A percentile compares a stretch with the other conserved stretches of the same genome.
Conservation (phyloP, 176 grass and related monocot species). For the Rhynchospora tenuis region DNA sequence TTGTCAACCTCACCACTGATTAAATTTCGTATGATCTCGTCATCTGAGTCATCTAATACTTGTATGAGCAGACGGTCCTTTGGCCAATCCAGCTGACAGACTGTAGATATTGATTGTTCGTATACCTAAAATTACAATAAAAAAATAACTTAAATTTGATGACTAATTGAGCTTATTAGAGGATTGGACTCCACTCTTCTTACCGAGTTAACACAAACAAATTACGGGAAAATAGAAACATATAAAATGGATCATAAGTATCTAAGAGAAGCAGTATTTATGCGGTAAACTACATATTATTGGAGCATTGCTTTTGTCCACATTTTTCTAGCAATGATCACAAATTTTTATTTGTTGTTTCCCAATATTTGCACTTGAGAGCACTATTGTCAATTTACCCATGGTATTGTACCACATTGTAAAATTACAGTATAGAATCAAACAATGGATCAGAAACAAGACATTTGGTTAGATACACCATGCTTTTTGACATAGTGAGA, state of each 20-base stretch:
- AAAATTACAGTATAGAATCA: not conserved
- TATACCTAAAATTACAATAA: constrained; percentile 53
- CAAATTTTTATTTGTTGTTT: not conserved
- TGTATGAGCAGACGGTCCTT: constrained; percentile 69
- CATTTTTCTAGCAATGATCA: not conserved
- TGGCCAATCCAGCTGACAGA: constrained; percentile 91
- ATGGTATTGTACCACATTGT: not conserved
- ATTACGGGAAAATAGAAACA: not conserved
- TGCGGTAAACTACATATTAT: not conserved
- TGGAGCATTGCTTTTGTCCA: not conserved
- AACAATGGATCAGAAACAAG: not conserved
- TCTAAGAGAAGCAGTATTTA: no score
- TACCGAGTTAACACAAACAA: not conserved
- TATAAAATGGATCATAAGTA: no score
- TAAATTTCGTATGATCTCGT: constrained; percentile 58
- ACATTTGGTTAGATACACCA: not conserved
- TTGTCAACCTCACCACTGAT: constrained; percentile 81
- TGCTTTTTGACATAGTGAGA: not conserved
- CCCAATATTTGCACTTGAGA: not conserved
- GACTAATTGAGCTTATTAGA: not conserved
- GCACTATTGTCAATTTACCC: not conserved
- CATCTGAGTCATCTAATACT: constrained; percentile 94
- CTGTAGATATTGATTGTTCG: constrained; percentile 80
- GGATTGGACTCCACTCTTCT: not conserved
- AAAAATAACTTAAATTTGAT: not conserved